Evolutionary conservation across 371 early-diverging fungal species (phyloP), one percentile per base, ranked within the genome.

Genomic region (Syncephalastrum sp.): DNA sequence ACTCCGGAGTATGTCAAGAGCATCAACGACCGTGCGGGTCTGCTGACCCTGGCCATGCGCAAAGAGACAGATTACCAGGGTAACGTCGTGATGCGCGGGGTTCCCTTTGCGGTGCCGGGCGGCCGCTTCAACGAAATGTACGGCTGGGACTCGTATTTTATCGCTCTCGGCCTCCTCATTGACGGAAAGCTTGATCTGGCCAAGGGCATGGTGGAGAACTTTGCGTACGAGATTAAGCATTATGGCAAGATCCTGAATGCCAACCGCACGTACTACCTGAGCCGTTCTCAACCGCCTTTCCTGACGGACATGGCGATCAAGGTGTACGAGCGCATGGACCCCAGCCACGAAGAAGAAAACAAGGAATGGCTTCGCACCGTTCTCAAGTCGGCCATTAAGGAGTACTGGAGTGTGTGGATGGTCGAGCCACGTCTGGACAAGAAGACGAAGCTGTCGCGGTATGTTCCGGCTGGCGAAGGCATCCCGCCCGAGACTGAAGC

Each of bases 101-200:
- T 89, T 5, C 93, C 94, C 1, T 97, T 95, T 64, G 91, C 94
- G 12, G 96, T 97, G 1, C 97, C 96, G 1, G 97, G 97, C 24
- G 97, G 97, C 4, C 82, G 97, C 0, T 97, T 96, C 77, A 97
- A 96, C 69, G 97, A 97, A 70, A 93, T 93, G 91, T 97, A 97
- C 66, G 96, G 96, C 3, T 95, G 96, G 97, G 96, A 96, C 67
- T 87, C 88, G 27, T 95, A 94, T 66, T 96, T 96, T 74, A 92
- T 90, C 63, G 75, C 89, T 0, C 71, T 95, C 16, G 97, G 95
- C 3, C 69, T 97, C 33, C 65, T 93, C 33, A 81, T 83, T 5
- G 94, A 94, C 63, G 89, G 87, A 6, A 84, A 88, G 13, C 61
- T 87, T 19, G 89, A 92, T 55, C 68, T 96, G 53, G 91, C 91